Percentiles rank a stretch among this genome's conserved stretches.
Evolutionary conservation across 2,329 filamentous ascomycete species (phyloP).

Genomic region (Pseudogymnoascus sp.): DNA sequence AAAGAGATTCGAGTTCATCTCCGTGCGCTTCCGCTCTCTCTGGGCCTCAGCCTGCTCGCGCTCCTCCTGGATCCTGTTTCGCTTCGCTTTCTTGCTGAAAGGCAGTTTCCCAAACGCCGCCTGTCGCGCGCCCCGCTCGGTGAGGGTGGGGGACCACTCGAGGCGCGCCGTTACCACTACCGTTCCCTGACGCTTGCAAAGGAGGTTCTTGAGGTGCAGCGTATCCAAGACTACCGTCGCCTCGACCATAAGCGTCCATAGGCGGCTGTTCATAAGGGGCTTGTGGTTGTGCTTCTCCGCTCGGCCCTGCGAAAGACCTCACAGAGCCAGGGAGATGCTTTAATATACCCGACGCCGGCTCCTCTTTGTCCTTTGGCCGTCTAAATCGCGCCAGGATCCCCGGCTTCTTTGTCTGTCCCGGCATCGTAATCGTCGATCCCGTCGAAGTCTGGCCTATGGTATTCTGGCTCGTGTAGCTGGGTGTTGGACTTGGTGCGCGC

Average conservation of each 20-base stretch:
- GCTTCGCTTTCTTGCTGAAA: conserved; percentile 52
- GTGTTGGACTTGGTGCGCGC: conserved; percentile 75
- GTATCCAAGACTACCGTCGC: conserved; percentile 22
- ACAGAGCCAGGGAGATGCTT: conserved; percentile 46
- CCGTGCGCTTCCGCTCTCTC: conserved; percentile 16
- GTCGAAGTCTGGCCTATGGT: background rate
- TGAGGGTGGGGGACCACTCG: background rate
- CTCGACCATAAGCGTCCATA: conserved; percentile 25
- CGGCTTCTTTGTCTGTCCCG: conserved; percentile 32
- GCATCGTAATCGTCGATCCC: conserved; percentile 24
- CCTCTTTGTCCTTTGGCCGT: conserved; percentile 48
- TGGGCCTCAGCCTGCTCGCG: conserved; percentile 42
- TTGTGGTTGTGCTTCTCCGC: background rate
- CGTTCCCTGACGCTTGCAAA: conserved; percentile 18
- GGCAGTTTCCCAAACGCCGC: conserved; percentile 47
- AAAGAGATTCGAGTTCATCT: conserved; percentile 59
- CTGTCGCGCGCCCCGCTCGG: conserved; percentile 18
- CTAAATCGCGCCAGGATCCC: conserved; percentile 27
- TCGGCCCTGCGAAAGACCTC: conserved; percentile 41
- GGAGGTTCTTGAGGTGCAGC: conserved; percentile 22
- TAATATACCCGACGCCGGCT: conserved; percentile 37
- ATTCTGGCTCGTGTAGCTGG: conserved; percentile 56
- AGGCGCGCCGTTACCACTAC: conserved; percentile 11
- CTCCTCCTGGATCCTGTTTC: conserved; percentile 43
- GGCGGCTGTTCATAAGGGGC: conserved; percentile 7